These are phyloP conservation scores for Erodium maritimum DNA, from an alignment of 345 rosid genomes.

Conservation along the genomic window DNA sequence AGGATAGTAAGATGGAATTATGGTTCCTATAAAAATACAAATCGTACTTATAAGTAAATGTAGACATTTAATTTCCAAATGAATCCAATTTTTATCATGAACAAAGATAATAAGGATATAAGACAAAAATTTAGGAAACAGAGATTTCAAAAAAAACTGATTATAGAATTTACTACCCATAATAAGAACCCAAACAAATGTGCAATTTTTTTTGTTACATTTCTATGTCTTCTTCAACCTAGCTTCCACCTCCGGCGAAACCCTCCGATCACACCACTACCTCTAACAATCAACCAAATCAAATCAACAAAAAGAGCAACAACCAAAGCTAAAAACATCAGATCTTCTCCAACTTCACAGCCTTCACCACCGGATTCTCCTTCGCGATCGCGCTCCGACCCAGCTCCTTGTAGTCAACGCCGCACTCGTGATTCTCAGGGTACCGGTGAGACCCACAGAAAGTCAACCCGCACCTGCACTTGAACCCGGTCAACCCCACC, in stretches of 20 bases:
- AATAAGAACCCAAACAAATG: not conserved
- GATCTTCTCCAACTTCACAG: slow-evolving; percentile 59
- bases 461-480: slow-evolving; percentile 66
- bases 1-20: no score
- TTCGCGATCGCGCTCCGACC: slow-evolving; percentile 60
- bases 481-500: slow-evolving; percentile 67
- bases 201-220: no score
- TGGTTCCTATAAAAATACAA: no score
- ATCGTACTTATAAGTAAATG: no score
- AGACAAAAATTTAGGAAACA: not conserved
- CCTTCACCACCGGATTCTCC: slow-evolving; percentile 70
- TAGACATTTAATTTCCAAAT: no score
- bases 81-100: no score
- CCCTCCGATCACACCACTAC: no score
- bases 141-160: not conserved
- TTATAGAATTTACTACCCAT: not conserved
- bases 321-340: slow-evolving; percentile 15
- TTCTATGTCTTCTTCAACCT: no score
- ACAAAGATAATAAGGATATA: no score
- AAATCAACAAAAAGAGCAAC: not conserved
- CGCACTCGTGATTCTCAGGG: slow-evolving; percentile 66
- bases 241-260: no score
- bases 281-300: not conserved
- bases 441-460: slow-evolving; percentile 74
- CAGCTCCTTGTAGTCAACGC: slow-evolving; percentile 59